phyloP scores from a whole-genome alignment of 2,329 filamentous ascomycete species.

The Penicillium sp. region DNA sequence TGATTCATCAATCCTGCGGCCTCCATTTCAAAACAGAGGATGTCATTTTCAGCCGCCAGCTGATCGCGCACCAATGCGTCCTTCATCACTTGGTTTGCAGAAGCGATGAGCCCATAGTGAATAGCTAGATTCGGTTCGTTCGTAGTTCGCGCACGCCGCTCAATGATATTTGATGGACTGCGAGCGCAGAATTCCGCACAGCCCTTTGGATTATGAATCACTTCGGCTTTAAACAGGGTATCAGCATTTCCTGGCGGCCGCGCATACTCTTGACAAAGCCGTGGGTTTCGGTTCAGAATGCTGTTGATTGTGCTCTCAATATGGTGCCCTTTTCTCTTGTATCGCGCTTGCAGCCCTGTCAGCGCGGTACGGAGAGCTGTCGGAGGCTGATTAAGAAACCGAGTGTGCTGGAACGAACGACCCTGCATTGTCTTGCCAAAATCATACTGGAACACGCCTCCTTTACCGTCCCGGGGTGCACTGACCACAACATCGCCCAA shows the following conservation, averaged over 20 bases:
- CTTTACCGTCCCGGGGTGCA: constrained; percentile 1
- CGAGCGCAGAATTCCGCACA: background rate
- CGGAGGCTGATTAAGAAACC: constrained; percentile 22
- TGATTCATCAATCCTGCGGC: background rate
- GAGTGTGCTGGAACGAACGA: constrained; percentile 17
- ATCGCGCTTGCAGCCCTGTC: constrained; percentile 15
- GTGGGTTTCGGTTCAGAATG: constrained; percentile 10
- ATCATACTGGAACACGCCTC: constrained; percentile 29
- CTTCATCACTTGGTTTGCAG: constrained; percentile 22
- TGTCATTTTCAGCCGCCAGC: background rate
- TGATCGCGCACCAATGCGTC: background rate
- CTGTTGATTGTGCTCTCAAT: background rate
- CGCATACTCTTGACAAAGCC: background rate
- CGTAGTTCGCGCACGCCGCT: background rate
- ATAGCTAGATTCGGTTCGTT: background rate
- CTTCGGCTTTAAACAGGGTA: background rate
- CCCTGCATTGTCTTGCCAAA: constrained; percentile 21
- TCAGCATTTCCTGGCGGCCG: background rate
- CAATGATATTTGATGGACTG: background rate
- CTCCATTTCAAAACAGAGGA: constrained; percentile 6
- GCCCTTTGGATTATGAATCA: background rate
- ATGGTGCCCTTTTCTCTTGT: background rate
- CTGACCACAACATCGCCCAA: constrained; percentile 26
- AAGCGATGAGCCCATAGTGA: constrained; percentile 29
- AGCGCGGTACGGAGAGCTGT: constrained; percentile 18